Percentiles rank a stretch among this genome's conserved stretches.
Evolutionary conservation across 2,329 filamentous ascomycete species (phyloP).

Genomic region (Aspergillus sp.): DNA sequence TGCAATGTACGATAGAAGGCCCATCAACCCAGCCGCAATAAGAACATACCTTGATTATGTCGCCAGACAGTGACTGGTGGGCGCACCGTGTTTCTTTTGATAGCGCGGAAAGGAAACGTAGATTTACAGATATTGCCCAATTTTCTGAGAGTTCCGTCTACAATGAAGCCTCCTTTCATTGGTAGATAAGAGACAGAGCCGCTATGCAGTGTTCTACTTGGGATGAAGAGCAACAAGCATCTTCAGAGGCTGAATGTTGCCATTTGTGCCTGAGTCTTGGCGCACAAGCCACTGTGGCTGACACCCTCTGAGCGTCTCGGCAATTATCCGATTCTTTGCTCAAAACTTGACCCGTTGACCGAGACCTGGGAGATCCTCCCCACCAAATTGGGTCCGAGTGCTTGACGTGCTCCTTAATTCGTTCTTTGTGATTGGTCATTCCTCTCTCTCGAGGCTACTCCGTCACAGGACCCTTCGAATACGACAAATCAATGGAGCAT

Average conservation of each 20-base stretch:
- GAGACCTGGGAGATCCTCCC: no score
- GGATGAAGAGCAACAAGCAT: neutral
- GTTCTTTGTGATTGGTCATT: neutral
- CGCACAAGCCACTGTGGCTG: slow-evolving; percentile 13
- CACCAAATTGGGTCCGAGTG: no score
- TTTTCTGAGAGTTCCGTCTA: slow-evolving; percentile 14
- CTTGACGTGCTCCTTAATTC: neutral
- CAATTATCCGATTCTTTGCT: neutral
- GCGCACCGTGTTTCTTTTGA: slow-evolving; percentile 7
- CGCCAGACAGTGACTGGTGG: neutral
- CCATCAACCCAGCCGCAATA: neutral
- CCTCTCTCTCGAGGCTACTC: neutral
- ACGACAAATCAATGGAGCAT: neutral
- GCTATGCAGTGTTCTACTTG: neutral
- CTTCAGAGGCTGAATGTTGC: neutral
- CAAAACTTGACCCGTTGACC: no score
- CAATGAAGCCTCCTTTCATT: slow-evolving; percentile 19
- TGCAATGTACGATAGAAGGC: neutral
- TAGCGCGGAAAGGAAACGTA: slow-evolving; percentile 7
- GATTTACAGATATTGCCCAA: slow-evolving; percentile 17
- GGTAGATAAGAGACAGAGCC: slow-evolving; percentile 4
- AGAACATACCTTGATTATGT: slow-evolving; percentile 13
- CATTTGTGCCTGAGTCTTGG: slow-evolving; percentile 9
- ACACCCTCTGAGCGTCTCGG: neutral
- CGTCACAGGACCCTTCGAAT: neutral